A percentile compares a stretch with the other conserved stretches of the same genome.
Evolutionary conservation across 1,139 yeast genomes (phyloP).

Genomic region (Nakaseomyces delphensis): DNA sequence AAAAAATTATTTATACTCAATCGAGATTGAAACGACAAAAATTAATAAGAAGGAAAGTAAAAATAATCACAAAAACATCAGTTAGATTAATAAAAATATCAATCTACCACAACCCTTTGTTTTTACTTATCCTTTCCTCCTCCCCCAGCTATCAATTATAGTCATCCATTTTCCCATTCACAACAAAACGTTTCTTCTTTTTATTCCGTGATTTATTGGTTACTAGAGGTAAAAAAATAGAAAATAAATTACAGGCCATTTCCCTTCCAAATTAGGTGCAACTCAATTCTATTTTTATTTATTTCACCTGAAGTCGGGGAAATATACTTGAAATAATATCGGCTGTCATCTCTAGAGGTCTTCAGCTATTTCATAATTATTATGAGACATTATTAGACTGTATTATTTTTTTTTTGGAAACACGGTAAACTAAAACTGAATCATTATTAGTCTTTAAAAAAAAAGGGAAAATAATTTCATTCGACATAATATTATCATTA

Average conservation of each 20-base stretch:
- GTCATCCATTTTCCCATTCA: neutral
- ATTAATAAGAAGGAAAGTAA: neutral
- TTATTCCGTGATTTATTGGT: neutral
- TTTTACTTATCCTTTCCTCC: neutral
- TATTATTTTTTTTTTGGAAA: too few relatives aligned
- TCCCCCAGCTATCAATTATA: neutral
- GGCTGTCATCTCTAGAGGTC: neutral
- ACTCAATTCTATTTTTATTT: neutral
- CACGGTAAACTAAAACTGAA: too few relatives aligned
- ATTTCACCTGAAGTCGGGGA: slow-evolving; percentile 2
- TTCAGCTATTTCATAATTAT: slow-evolving; percentile 3
- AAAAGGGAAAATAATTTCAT: too few relatives aligned
- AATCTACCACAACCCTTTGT: neutral
- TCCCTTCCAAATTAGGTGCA: too few relatives aligned
- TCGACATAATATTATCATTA: too few relatives aligned
- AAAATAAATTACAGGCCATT: too few relatives aligned
- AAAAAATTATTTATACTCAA: neutral
- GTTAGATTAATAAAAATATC: neutral
- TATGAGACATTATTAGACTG: slow-evolving; percentile 1
- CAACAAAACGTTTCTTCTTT: neutral
- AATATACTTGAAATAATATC: neutral
- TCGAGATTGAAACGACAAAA: neutral
- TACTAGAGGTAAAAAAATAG: neutral
- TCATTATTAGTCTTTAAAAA: too few relatives aligned
- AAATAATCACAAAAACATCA: neutral